phyloP scores from a whole-genome alignment of 1,284 basidiomycete genomes.

The Moesziomyces aphidis region DNA sequence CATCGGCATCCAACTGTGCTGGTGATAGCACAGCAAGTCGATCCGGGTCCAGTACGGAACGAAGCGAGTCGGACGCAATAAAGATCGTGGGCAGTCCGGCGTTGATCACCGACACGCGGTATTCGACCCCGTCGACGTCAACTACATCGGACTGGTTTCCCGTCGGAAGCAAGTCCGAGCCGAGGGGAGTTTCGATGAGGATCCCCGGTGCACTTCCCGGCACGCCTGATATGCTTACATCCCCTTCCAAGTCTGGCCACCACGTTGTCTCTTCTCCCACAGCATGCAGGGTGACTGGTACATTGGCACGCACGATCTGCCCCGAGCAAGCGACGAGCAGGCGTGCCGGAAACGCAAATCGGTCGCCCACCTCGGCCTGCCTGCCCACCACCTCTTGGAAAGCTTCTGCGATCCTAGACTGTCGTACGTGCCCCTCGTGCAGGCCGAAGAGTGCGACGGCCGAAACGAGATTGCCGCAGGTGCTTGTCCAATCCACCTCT shows the following conservation, averaged over 20 bases:
- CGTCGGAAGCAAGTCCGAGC: constrained; percentile 46
- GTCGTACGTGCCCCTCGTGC: constrained; percentile 27
- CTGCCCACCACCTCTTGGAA: constrained; percentile 2
- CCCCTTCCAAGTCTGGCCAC: constrained; percentile 41
- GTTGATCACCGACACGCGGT: constrained; percentile 56
- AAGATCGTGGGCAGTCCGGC: constrained; percentile 64
- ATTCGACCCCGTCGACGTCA: constrained; percentile 9
- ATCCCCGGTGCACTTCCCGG: constrained; percentile 60
- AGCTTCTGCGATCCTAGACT: constrained; percentile 19
- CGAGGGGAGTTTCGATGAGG: constrained; percentile 58
- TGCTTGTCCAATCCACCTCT: constrained; percentile 61
- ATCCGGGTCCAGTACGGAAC: constrained; percentile 20
- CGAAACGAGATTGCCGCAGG: constrained; percentile 65
- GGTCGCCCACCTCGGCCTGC: constrained; percentile 4
- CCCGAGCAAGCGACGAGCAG: constrained; percentile 55
- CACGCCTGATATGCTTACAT: constrained; percentile 61
- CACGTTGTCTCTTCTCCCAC: constrained; percentile 4
- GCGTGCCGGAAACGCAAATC: constrained; percentile 33
- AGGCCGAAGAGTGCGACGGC: constrained; percentile 59
- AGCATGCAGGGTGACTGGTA: constrained; percentile 36
- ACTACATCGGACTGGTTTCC: constrained; percentile 46
- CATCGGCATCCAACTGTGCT: constrained; percentile 52
- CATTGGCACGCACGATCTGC: constrained; percentile 52
- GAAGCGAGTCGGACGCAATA: constrained; percentile 42
- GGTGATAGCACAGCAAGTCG: constrained; percentile 11